These are phyloP conservation scores for Spirogloea muscicola DNA, from an alignment of 139 green algal species.

Conservation along the genomic window DNA sequence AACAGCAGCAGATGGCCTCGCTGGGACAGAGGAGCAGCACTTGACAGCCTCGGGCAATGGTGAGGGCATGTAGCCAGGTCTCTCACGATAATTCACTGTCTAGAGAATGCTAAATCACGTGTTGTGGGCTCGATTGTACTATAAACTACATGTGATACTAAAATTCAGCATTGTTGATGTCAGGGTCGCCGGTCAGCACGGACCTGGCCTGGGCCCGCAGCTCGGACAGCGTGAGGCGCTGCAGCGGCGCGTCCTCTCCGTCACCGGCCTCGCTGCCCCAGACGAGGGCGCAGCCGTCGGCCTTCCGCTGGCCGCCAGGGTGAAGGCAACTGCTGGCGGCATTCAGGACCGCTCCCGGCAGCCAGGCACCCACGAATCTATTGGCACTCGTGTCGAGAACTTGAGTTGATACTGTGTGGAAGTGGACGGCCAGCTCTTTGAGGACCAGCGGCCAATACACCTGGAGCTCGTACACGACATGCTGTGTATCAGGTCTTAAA, in stretches of 20 bases:
- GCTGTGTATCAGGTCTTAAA: too few relatives aligned
- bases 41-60: too few relatives aligned
- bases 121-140: too few relatives aligned
- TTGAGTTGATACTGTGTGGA: slow-evolving; percentile 12
- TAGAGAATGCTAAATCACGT: too few relatives aligned
- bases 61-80: too few relatives aligned
- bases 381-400: slow-evolving; percentile 22
- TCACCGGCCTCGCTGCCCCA: slow-evolving; percentile 65
- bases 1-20: too few relatives aligned
- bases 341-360: slow-evolving; percentile 76
- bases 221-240: slow-evolving; percentile 51
- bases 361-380: slow-evolving; percentile 60
- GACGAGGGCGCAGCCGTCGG: slow-evolving; percentile 56
- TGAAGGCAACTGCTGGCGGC: slow-evolving; percentile 59
- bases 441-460: slow-evolving; percentile 43
- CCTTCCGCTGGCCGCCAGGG: neutral
- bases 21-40: too few relatives aligned
- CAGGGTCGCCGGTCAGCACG: too few relatives aligned
- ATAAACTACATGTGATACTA: too few relatives aligned
- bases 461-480: too few relatives aligned
- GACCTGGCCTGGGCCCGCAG: slow-evolving; percentile 48
- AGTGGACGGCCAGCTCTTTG: slow-evolving; percentile 14
- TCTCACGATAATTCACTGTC: too few relatives aligned
- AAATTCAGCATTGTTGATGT: too few relatives aligned
- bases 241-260: slow-evolving; percentile 51